Base-by-base conservation (phyloP, 345 rosid genomes). In the Salix dunnii region DNA sequence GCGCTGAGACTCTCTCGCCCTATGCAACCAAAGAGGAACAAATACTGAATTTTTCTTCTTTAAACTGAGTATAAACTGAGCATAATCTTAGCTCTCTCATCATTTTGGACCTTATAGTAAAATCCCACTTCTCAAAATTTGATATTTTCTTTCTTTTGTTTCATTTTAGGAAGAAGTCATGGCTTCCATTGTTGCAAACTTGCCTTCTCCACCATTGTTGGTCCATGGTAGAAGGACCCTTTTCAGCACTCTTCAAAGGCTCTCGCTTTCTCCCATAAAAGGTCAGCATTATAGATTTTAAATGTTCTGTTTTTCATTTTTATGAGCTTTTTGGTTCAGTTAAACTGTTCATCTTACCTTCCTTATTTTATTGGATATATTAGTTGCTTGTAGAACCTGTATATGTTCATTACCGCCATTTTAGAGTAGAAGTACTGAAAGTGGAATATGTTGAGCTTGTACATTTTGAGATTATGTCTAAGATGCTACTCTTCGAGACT, bases 101-200 rank as follows among this genome's bases (percentile, higher is more conserved):
- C 5, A 3, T 17, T 23, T 65, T 76, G 71, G 75, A 76, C 63
- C 67, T 25, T 30, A 33, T 4, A 28, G 17, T 62, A 28, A 18
- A 20, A 49, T 33, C 68, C 74, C 71, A 28, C 60, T 66, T 62
- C 9, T 25, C 69, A 67, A 27, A 74, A 12, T 31, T 65, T 42
- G 25, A 58, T 67, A 3, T 63, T 63, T 74, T 31, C 17, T 58
- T 17, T 67, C 23, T 35, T 13, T 53, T 51, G 7, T 30, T 31
- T 20, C 13, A 53, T 73, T 30, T 28, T 73, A 75, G 23, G 79
- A 78, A 84, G 73, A 79, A 12, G 33, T 28, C 46, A 91, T 90
- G 97, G 90, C 93, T 85, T 88, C 94, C 13, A 65, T 91, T n/a
- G 53, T 86, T 74, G 86, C 90, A 61, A 80, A 27, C 77, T 77